Evolutionary conservation across 192 early-diverging fungal species (phyloP), one percentile per base, ranked within the genome.

Genomic region (Backusella tuberculispora): DNA sequence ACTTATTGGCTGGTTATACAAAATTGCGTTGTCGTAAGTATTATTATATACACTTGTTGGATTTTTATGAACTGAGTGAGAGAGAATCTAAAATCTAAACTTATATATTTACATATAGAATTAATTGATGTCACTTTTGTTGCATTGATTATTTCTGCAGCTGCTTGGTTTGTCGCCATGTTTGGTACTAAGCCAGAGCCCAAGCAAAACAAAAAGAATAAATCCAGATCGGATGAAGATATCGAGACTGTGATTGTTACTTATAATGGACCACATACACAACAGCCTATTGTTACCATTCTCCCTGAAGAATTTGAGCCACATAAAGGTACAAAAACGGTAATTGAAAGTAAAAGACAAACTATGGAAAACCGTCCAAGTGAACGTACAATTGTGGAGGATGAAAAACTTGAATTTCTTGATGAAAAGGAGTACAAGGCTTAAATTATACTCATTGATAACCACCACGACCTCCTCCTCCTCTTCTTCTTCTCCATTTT

Each of bases 341-440:
- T 10, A 60, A 60, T 26, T 9, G 21, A 60, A 12, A 60, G 26
- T 24, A 60, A 26, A 12, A 60, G 53, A 13, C 9, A 60, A 10
- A 60, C 53, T 12, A 60, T 60, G 24, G 53, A 60, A 24, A 60
- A 26, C 53, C 53, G 53, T 26, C 53, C 53, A 26, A 60, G 53
- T 60, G 53, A 60, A 12, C 53, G 53, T 12, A 60, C 53, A 7
- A 24, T 60, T 60, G 53, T 60, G 0, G 21, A 60, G 9, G 21
- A 60, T 12, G 53, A 60, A 24, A 60, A 60, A 5, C 8, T 60
- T 26, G 53, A 60, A 26, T 60, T 60, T 9, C 21, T 60, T 24
- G 53, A 60, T 60, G 53, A 60, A 60, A 60, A 60, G 9, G 53
- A 60, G 13, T 60, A 60, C 26, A 60, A 60, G 53, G 53, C 53